Percentiles rank a stretch among this genome's conserved stretches.
These are phyloP conservation scores for Alternaria ventricosa DNA, from an alignment of 2,329 filamentous ascomycete genomes.

Conservation along the genomic window DNA sequence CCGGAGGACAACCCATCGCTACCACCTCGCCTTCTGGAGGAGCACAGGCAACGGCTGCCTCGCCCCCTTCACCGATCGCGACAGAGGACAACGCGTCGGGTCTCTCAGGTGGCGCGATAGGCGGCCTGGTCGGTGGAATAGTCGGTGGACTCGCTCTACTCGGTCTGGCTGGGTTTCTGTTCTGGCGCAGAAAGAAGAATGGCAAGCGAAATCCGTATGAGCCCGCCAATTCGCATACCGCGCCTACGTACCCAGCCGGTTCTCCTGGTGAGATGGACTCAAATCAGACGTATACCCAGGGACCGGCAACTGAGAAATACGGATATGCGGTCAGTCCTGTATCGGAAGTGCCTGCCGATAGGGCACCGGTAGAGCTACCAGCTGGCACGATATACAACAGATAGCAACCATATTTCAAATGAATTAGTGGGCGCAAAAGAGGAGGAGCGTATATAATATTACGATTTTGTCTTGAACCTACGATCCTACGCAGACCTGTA, in stretches of 20 bases:
- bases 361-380: neutral
- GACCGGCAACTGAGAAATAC: neutral
- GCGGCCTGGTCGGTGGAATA: conserved; percentile 28
- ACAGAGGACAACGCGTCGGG: neutral
- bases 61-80: neutral
- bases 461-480: neutral
- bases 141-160: conserved; percentile 24
- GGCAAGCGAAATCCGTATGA: neutral
- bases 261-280: neutral
- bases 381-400: neutral
- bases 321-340: neutral
- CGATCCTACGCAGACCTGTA: neutral
- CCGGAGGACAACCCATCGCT: neutral
- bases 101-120: conserved; percentile 27
- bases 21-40: neutral
- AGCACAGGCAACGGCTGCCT: neutral
- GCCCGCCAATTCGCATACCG: neutral
- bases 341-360: neutral
- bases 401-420: neutral
- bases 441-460: neutral
- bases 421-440: neutral
- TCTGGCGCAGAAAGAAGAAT: conserved; percentile 12
- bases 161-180: conserved; percentile 17
- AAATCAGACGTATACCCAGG: neutral
- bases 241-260: neutral